Conservation (phyloP, 1,284 basidiomycete species). For the Anthracocystis walkeri region DNA sequence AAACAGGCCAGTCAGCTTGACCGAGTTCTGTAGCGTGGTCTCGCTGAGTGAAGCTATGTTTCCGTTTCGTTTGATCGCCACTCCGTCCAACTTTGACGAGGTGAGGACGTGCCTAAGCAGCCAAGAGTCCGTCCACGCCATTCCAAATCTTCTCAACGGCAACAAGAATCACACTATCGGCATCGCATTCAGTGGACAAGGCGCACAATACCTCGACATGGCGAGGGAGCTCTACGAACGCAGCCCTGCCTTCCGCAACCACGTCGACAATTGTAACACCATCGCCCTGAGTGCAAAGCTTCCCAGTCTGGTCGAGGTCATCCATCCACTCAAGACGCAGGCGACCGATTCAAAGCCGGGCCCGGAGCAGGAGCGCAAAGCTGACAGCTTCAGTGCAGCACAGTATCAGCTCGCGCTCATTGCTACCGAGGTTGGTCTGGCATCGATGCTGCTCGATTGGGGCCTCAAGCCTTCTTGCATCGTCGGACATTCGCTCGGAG, state of each 20-base stretch:
- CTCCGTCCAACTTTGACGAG: slow-evolving; percentile 21
- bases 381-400: slow-evolving; percentile 36
- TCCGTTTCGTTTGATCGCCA: slow-evolving; percentile 28
- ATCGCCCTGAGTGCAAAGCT: slow-evolving; percentile 26
- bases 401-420: slow-evolving; percentile 52
- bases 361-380: slow-evolving; percentile 7
- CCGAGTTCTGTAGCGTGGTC: slow-evolving; percentile 46
- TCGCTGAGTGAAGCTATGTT: slow-evolving; percentile 44
- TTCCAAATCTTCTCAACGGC: background rate
- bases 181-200: slow-evolving; percentile 53
- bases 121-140: slow-evolving; percentile 33
- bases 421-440: slow-evolving; percentile 34
- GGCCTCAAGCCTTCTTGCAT: slow-evolving; percentile 33
- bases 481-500: slow-evolving; percentile 53
- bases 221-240: slow-evolving; percentile 36
- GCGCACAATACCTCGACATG: slow-evolving; percentile 53
- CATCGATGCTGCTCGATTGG: slow-evolving; percentile 39
- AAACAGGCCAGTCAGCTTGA: slow-evolving; percentile 18
- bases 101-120: slow-evolving; percentile 30
- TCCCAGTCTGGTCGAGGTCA: slow-evolving; percentile 35
- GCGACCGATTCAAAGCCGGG: no score
- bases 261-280: slow-evolving; percentile 39
- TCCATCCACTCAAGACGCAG: slow-evolving; percentile 15
- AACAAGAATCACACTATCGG: slow-evolving; percentile 7
- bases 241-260: slow-evolving; percentile 28